A percentile compares a stretch with the other conserved stretches of the same genome.
These are phyloP conservation scores for Evernia prunastri DNA, from an alignment of 495 filamentous ascomycete genomes.

Conservation along the genomic window DNA sequence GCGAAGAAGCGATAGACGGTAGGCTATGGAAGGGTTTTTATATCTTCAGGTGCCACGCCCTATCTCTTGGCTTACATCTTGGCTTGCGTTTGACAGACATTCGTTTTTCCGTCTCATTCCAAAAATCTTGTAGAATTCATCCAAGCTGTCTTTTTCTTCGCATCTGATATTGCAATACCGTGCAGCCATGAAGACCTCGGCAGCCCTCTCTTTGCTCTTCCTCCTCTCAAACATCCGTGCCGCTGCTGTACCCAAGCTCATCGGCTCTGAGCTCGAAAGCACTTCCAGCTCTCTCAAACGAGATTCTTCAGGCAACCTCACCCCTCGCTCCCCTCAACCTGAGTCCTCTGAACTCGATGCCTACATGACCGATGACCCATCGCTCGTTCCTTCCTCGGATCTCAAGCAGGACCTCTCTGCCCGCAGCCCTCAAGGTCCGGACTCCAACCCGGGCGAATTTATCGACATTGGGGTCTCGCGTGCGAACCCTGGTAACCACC, in stretches of 20 bases:
- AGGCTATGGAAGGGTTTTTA: slow-evolving; percentile 1
- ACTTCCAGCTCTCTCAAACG: background rate
- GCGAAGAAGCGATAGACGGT: slow-evolving; percentile 18
- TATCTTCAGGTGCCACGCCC: background rate
- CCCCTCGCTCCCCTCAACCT: slow-evolving; percentile 2
- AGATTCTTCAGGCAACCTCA: background rate
- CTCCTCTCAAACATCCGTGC: background rate
- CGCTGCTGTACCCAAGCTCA: slow-evolving; percentile 1
- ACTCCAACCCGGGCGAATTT: slow-evolving; percentile 12
- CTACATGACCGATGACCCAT: background rate
- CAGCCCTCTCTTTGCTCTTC: slow-evolving; percentile 1
- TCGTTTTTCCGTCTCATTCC: background rate
- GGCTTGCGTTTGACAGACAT: background rate
- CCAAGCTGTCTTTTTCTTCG: too few species aligned
- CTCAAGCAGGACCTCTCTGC: background rate
- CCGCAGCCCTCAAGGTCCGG: slow-evolving; percentile 7
- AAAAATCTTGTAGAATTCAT: background rate
- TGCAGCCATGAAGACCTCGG: slow-evolving; percentile 10
- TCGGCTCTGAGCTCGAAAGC: background rate
- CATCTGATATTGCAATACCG: background rate
- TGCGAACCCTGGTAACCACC: background rate
- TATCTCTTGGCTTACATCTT: background rate
- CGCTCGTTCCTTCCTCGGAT: background rate
- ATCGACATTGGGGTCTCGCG: slow-evolving; percentile 3
- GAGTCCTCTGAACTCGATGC: background rate